These are phyloP conservation scores for Lentinula novae-zelandiae DNA, from an alignment of 1,284 basidiomycete species.

Conservation along the genomic window DNA sequence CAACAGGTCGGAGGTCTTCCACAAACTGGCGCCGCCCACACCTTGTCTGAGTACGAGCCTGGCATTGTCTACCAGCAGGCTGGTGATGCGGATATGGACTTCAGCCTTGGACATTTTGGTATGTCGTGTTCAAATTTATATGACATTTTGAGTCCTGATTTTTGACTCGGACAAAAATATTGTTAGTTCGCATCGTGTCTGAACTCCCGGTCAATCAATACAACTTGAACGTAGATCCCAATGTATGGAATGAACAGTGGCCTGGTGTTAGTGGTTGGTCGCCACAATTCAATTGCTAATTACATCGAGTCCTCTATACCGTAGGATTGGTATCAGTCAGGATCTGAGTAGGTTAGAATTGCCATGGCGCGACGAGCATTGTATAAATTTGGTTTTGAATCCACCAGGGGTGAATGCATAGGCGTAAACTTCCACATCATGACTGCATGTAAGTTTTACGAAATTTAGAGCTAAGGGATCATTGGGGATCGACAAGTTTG, in stretches of 20 bases:
- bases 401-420: too few relatives aligned
- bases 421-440: too few relatives aligned
- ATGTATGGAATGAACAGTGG: constrained; percentile 1
- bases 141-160: background rate
- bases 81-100: constrained; percentile 35
- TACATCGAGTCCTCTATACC: too few relatives aligned
- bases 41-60: constrained; percentile 14
- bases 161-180: background rate
- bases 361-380: too few relatives aligned
- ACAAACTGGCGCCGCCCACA: constrained; percentile 10
- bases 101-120: constrained; percentile 37
- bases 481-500: too few relatives aligned
- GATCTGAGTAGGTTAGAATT: too few relatives aligned
- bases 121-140: background rate
- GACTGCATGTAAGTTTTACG: too few relatives aligned
- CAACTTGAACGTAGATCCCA: background rate
- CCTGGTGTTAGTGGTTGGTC: background rate
- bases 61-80: constrained; percentile 24
- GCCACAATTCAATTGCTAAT: background rate
- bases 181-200: constrained; percentile 29
- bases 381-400: too few relatives aligned
- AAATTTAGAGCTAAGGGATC: too few relatives aligned
- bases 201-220: background rate
- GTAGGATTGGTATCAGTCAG: too few relatives aligned
- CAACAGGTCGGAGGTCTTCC: constrained; percentile 16